Evolutionary conservation across 2,329 filamentous ascomycete genomes (phyloP).

Genomic region (Xylariaceae sp.): DNA sequence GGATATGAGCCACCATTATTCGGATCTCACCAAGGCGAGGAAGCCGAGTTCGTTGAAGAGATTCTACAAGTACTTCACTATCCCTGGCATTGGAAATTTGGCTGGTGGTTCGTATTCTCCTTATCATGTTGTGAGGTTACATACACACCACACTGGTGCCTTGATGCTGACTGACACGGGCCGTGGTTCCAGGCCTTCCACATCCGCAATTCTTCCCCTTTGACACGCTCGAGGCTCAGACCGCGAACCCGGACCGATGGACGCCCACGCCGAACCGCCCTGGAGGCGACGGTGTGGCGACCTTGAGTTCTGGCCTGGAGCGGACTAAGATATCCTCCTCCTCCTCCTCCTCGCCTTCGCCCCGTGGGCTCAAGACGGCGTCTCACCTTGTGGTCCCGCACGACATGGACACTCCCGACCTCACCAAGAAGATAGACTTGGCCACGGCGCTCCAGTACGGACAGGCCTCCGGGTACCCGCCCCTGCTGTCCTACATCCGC

Average conservation of each 20-base stretch:
- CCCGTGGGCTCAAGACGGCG: constrained; percentile 26
- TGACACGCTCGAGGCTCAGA: constrained; percentile 80
- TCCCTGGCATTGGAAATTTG: constrained; percentile 57
- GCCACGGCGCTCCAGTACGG: constrained; percentile 83
- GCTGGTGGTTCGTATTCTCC: constrained; percentile 53
- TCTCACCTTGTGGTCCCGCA: constrained; percentile 62
- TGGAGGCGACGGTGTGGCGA: constrained; percentile 24
- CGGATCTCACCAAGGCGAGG: constrained; percentile 61
- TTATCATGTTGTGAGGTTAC: too few species aligned
- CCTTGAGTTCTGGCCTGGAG: constrained; percentile 20
- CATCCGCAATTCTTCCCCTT: constrained; percentile 81
- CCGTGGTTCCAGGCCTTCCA: constrained; percentile 64
- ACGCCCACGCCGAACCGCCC: constrained; percentile 62
- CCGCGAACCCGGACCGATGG: constrained; percentile 70
- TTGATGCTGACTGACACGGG: too few species aligned
- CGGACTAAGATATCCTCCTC: constrained; percentile 5
- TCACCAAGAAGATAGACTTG: constrained; percentile 69
- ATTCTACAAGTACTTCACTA: constrained; percentile 79
- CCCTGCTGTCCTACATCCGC: constrained; percentile 70
- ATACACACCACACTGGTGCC: too few species aligned
- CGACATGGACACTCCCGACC: constrained; percentile 46
- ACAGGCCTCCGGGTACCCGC: constrained; percentile 72
- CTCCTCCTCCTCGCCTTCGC: background rate
- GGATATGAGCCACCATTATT: constrained; percentile 76
- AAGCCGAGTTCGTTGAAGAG: constrained; percentile 64